These are phyloP conservation scores for Porogramme epimiltina DNA, from an alignment of 1,284 basidiomycete species.

Conservation along the genomic window DNA sequence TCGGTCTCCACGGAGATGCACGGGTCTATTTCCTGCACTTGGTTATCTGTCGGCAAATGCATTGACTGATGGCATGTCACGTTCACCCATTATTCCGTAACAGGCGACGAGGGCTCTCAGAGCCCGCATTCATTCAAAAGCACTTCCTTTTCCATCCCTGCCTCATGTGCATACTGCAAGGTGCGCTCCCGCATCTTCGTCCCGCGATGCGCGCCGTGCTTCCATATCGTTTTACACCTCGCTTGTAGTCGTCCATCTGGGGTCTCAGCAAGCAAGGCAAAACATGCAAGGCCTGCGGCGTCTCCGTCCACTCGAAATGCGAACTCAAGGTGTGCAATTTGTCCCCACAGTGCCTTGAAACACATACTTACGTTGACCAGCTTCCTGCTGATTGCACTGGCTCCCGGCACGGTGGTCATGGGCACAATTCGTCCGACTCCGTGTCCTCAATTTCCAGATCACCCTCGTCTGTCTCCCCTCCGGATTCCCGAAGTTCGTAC, in stretches of 20 bases:
- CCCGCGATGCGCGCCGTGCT: background rate
- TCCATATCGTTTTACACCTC: too few species aligned
- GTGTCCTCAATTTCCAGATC: slow-evolving; percentile 29
- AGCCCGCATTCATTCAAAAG: slow-evolving; percentile 81
- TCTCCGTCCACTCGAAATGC: slow-evolving; percentile 84
- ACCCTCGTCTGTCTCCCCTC: slow-evolving; percentile 34
- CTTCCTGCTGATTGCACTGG: slow-evolving; percentile 73
- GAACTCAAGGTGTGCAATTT: slow-evolving; percentile 68
- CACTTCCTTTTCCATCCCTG: slow-evolving; percentile 82
- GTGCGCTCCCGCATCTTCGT: slow-evolving; percentile 37
- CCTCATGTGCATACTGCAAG: slow-evolving; percentile 80
- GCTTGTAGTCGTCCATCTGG: slow-evolving; percentile 73
- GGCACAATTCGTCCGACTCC: slow-evolving; percentile 22
- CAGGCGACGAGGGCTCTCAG: slow-evolving; percentile 73
- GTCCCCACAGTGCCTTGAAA: background rate
- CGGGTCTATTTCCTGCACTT: background rate
- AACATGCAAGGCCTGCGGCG: slow-evolving; percentile 75
- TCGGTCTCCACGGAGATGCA: background rate
- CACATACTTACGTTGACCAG: slow-evolving; percentile 37
- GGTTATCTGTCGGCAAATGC: background rate
- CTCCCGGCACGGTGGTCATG: slow-evolving; percentile 25
- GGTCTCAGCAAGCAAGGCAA: slow-evolving; percentile 84
- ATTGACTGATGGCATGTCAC: background rate
- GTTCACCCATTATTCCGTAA: slow-evolving; percentile 4
- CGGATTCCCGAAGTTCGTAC: slow-evolving; percentile 28